Evolutionary conservation across 768 basidiomycete genomes (phyloP).

Genomic region (Leccinum pellstonianum): DNA sequence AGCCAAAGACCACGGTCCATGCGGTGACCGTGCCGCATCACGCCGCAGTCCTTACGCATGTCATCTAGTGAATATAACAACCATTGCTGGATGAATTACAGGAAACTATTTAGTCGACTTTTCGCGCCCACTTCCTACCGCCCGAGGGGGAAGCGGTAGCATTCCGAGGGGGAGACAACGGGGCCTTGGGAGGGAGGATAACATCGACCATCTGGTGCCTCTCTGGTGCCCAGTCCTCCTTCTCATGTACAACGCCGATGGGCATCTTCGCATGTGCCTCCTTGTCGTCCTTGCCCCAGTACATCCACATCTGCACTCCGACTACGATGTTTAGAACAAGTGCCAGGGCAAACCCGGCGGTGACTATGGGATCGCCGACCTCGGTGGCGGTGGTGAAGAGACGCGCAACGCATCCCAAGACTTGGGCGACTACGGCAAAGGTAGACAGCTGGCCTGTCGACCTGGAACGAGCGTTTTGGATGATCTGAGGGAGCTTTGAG

Average conservation of each 20-base stretch:
- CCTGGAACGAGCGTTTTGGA: constrained; percentile 67
- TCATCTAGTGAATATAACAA: constrained; percentile 16
- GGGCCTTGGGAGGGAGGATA: constrained; percentile 42
- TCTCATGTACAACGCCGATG: constrained; percentile 26
- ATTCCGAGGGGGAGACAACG: constrained; percentile 43
- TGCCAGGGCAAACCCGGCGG: constrained; percentile 82
- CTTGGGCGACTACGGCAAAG: constrained; percentile 86
- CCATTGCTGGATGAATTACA: constrained; percentile 15
- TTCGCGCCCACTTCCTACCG: constrained; percentile 70
- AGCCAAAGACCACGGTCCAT: constrained; percentile 15
- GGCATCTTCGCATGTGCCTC: constrained; percentile 24
- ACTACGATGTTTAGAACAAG: constrained; percentile 81
- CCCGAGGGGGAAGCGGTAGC: constrained; percentile 42
- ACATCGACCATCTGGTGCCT: constrained; percentile 39
- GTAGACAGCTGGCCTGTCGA: constrained; percentile 94
- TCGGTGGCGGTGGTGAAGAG: constrained; percentile 93
- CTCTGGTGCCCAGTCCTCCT: constrained; percentile 28
- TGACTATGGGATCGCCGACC: constrained; percentile 77
- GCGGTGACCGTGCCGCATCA: not conserved
- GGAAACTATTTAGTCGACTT: constrained; percentile 54
- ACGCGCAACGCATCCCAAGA: constrained; percentile 86
- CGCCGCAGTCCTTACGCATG: not conserved
- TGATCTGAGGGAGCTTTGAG: constrained; percentile 93
- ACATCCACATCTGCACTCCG: constrained; percentile 80
- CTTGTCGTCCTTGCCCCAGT: constrained; percentile 62